Base-by-base conservation (phyloP, 2,329 filamentous ascomycete species). In the Ophiosphaerella narmari region DNA sequence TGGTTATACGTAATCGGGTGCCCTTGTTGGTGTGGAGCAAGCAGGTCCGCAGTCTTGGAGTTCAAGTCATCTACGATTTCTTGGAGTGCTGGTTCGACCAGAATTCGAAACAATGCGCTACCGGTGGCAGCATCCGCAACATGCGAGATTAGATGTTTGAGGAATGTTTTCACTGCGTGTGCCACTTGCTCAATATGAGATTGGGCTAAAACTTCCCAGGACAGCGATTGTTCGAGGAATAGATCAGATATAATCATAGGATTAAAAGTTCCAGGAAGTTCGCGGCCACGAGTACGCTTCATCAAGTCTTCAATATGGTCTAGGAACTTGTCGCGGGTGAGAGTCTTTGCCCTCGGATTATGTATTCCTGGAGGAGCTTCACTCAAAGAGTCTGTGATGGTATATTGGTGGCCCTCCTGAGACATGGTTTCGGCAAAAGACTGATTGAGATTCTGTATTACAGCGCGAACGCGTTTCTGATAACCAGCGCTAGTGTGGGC, bases 201-300 rank as follows among this genome's bases (percentile, higher is more conserved):
- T 21, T 41, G 51, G 4, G 64, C 73, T 2, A 80, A 74, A 0
- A 38, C 24, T 43, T 74, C 67, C 86, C 84, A 88, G 0, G 77
- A 78, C 7, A 60, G 51, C 0, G 77, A 83, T 51, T 88, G 83
- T 32, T 85, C 78, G 2, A 68, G 66, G 57, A 88, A 88, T 0
- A 89, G 66, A 24, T 86, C 79, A 0, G 73, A 70, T 0, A 88
- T 74, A 9, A 87, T 74, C 48, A 84, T 65, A 0, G 84, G 80
- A 55, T 85, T 86, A 66, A 83, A 87, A 0, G 75, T 81, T 0
- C 84, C 83, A 0, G 83, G 82, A 0, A 88, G 70, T 60, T 88
- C 86, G 5, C 80, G 70, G 0, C 78, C 80, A 23, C 82, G 72
- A 5, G 67, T 78, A 39, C 66, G 18, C 16, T 40, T 32, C 36